Conservation (phyloP, 73 alveolate species). For the Blepharisma japonicum region DNA sequence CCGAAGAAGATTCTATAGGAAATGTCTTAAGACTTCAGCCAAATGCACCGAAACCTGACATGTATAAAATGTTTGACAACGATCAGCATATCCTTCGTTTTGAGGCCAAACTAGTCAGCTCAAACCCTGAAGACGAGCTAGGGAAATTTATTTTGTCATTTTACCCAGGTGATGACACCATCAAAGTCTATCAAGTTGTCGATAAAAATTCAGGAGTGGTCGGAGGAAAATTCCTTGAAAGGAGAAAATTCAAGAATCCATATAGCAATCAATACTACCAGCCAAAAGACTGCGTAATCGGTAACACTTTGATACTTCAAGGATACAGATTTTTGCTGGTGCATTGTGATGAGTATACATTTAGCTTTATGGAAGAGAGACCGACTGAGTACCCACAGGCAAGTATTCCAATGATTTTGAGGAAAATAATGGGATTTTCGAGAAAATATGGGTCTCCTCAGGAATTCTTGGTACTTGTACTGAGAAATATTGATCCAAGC, state of each 20-base stretch:
- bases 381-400: slow-evolving; percentile 76
- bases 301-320: slow-evolving; percentile 70
- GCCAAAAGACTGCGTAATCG: slow-evolving; percentile 82
- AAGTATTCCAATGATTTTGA: slow-evolving; percentile 51
- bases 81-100: slow-evolving; percentile 91
- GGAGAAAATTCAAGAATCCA: slow-evolving; percentile 76
- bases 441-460: slow-evolving; percentile 44
- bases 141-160: slow-evolving; percentile 87
- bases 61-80: slow-evolving; percentile 81
- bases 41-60: slow-evolving; percentile 83
- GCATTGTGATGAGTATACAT: slow-evolving; percentile 91
- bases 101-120: slow-evolving; percentile 81
- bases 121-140: slow-evolving; percentile 88
- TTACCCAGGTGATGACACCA: slow-evolving; percentile 93
- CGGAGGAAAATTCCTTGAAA: slow-evolving; percentile 81
- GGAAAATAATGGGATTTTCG: slow-evolving; percentile 42
- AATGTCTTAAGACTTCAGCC: slow-evolving; percentile 79
- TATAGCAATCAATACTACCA: slow-evolving; percentile 62
- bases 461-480: slow-evolving; percentile 24
- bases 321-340: slow-evolving; percentile 76
- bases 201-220: slow-evolving; percentile 81
- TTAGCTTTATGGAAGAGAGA: slow-evolving; percentile 73
- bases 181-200: slow-evolving; percentile 87
- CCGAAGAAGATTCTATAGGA: slow-evolving; percentile 92
- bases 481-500: slow-evolving; percentile 2